phyloP scores from a whole-genome alignment of 1,284 basidiomycete genomes.

The Malassezia sympodialis region DNA sequence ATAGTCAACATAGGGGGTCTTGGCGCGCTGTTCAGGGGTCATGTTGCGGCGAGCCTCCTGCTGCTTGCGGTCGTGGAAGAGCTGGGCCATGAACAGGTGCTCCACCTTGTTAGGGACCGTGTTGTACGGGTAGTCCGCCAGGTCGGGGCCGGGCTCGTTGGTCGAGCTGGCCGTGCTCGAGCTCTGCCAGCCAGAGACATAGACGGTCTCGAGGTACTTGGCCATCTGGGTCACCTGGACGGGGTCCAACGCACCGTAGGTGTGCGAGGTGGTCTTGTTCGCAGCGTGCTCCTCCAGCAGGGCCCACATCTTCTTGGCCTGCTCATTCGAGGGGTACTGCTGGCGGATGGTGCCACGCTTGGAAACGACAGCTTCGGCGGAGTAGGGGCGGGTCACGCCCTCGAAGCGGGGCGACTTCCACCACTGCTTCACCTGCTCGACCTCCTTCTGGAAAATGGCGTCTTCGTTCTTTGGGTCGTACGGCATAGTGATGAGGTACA shows the following conservation, averaged over 20 bases:
- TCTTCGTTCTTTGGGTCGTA: conserved; percentile 41
- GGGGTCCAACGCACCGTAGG: conserved; percentile 94
- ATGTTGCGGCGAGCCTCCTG: conserved; percentile 42
- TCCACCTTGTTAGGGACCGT: conserved; percentile 67
- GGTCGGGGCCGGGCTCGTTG: conserved; percentile 50
- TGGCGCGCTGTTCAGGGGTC: conserved; percentile 30
- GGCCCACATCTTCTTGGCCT: conserved; percentile 77
- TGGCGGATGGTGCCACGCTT: conserved; percentile 83
- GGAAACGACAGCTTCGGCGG: conserved; percentile 79
- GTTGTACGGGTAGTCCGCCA: conserved; percentile 87
- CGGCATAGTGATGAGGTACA: conserved; percentile 2
- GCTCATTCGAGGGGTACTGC: conserved; percentile 72
- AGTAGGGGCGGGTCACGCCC: conserved; percentile 76
- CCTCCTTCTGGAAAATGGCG: conserved; percentile 62
- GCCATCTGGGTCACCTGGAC: conserved; percentile 63
- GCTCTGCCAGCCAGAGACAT: conserved; percentile 48
- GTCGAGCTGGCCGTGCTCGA: conserved; percentile 45
- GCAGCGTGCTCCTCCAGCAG: conserved; percentile 56
- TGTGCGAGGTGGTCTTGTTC: conserved; percentile 64
- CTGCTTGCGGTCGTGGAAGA: conserved; percentile 47
- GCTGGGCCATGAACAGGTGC: conserved; percentile 47
- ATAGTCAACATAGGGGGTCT: conserved; percentile 46
- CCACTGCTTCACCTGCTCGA: conserved; percentile 75
- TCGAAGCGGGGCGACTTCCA: conserved; percentile 83
- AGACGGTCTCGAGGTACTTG: conserved; percentile 49